Evolutionary conservation across 2,329 filamentous ascomycete genomes (phyloP), one percentile per base, ranked within the genome.

Genomic region (Botrytis byssoidea): DNA sequence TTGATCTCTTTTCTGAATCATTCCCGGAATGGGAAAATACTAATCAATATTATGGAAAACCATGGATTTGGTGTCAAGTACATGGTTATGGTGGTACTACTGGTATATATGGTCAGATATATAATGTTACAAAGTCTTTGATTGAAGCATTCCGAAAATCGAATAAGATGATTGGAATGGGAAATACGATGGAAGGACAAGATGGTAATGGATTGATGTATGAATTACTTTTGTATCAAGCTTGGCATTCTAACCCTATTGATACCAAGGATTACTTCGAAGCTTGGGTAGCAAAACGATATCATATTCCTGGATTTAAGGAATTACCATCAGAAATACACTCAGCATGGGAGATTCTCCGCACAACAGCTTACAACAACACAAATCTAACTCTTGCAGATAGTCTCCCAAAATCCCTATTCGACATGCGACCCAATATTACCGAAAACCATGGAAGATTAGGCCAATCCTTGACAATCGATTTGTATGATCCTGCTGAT

Each of bases 171-270:
- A 81, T 86, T 1, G 86, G 86, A 1, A 84, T 86, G 70, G 86
- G 86, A 1, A 79, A 85, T 6, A 85, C 85, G 0, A 84, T 84
- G 75, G 86, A 88, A 73, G 85, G 83, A 14, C 85, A 87, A 75
- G 86, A 86, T 75, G 86, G 85, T 29, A 87, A 87, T 74, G 85
- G 88, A 71, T 83, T 88, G 74, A 81, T 88, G 73, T 87, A 87
- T 76, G 83, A 85, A 71, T 78, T 87, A 1, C 81, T 88, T 0
- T 81, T 88, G 1, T 84, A 86, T 73, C 86, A 88, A 77, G 85
- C 85, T 4, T 88, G 86, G 86, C 83, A 82, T 1, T 60, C 63
- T 12, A 78, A 77, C 0, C 82, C 85, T 0, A 83, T 88, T 64
- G 81, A 87, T 66, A 85, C 84, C 0, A 73, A 79, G 6, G 42